These are phyloP conservation scores for Trametes sanguinea DNA, from an alignment of 768 basidiomycete genomes.

Conservation along the genomic window DNA sequence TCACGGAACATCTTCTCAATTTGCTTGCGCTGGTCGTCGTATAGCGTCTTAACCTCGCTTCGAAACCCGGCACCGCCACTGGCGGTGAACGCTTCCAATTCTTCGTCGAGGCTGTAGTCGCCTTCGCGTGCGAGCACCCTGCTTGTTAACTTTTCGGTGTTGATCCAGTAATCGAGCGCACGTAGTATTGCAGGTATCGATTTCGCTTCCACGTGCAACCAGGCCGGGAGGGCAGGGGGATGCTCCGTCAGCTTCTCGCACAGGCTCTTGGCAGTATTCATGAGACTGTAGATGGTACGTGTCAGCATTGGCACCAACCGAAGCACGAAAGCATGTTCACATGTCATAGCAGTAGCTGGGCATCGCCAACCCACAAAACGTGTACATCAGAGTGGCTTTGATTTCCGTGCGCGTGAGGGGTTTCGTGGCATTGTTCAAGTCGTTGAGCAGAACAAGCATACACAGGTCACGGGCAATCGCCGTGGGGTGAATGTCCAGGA, in stretches of 20 bases:
- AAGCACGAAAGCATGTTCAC: background rate
- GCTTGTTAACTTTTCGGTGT: slow-evolving; percentile 12
- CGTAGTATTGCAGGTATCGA: background rate
- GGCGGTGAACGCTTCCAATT: too few relatives aligned
- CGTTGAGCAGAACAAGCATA: slow-evolving; percentile 19
- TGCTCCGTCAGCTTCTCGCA: background rate
- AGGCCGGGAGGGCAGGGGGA: slow-evolving; percentile 19
- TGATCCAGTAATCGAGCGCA: slow-evolving; percentile 5
- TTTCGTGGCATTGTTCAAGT: slow-evolving; percentile 4
- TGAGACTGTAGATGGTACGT: slow-evolving; percentile 1
- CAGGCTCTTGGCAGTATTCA: slow-evolving; percentile 3
- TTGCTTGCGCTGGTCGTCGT: too few relatives aligned
- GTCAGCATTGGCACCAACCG: background rate
- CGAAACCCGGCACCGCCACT: too few relatives aligned
- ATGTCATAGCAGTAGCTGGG: slow-evolving; percentile 7
- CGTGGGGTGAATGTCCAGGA: slow-evolving; percentile 23
- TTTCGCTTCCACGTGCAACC: slow-evolving; percentile 20
- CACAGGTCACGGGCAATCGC: slow-evolving; percentile 22
- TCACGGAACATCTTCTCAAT: too few relatives aligned
- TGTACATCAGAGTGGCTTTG: slow-evolving; percentile 12
- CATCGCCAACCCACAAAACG: slow-evolving; percentile 7
- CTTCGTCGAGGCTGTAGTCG: too few relatives aligned
- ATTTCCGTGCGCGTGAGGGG: slow-evolving; percentile 13
- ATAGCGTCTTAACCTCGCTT: too few relatives aligned
- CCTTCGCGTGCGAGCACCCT: too few relatives aligned